Conservation (phyloP, 345 rosid genomes). For the Populus tremula region DNA sequence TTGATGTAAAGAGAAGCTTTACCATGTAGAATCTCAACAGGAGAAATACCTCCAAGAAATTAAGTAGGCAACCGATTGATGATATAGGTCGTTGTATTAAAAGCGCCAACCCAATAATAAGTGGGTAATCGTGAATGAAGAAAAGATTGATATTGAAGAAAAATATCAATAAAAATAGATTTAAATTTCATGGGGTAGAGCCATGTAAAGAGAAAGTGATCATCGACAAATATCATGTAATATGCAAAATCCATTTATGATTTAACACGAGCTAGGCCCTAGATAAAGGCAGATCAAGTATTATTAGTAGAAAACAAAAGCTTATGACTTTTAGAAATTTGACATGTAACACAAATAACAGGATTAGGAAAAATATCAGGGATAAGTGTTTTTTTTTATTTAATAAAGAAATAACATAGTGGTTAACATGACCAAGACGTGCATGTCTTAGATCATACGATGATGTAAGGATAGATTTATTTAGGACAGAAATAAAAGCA, state of each 20-base stretch:
- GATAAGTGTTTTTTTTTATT: background rate
- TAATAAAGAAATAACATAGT: background rate
- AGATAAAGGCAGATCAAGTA: background rate
- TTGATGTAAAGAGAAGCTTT: background rate
- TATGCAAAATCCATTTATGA: background rate
- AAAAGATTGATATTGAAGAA: background rate
- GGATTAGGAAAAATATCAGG: background rate
- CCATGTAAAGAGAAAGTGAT: background rate
- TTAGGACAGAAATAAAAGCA: background rate
- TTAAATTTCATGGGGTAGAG: background rate
- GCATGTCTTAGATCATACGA: conserved; percentile 8
- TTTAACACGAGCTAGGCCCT: background rate
- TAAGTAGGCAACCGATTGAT: background rate
- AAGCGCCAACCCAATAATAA: background rate
- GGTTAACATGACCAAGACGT: conserved; percentile 1
- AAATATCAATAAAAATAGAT: background rate
- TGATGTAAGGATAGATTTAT: background rate
- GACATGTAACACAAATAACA: background rate
- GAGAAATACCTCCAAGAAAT: background rate
- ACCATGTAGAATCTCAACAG: background rate
- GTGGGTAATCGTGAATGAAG: background rate
- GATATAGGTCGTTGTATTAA: background rate
- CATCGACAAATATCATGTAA: background rate
- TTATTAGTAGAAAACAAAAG: background rate
- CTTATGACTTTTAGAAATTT: background rate